phyloP scores from a whole-genome alignment of 2,329 filamentous ascomycete genomes.

The Colletotrichum scovillei region DNA sequence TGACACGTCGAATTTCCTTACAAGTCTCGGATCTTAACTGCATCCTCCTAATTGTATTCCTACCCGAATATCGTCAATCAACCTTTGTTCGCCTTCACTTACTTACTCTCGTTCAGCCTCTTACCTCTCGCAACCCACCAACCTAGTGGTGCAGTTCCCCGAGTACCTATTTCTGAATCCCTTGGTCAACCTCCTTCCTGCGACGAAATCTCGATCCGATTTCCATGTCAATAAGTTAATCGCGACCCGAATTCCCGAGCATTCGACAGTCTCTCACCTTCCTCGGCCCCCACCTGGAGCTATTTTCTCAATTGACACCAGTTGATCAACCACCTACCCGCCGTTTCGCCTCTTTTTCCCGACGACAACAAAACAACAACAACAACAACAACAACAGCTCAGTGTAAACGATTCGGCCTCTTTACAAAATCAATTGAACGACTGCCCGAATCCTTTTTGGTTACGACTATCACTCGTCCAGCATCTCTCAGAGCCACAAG shows the following conservation, averaged over 20 bases:
- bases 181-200: slow-evolving; percentile 19
- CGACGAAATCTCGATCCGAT: not conserved
- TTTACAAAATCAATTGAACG: slow-evolving; percentile 36
- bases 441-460: slow-evolving; percentile 43
- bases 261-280: slow-evolving; percentile 18
- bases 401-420: not conserved
- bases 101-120: slow-evolving; percentile 31
- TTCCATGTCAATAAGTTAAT: slow-evolving; percentile 4
- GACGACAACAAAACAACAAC: slow-evolving; percentile 7
- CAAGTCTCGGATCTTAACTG: slow-evolving; percentile 13
- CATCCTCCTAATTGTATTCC: slow-evolving; percentile 33
- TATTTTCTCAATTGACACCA: slow-evolving; percentile 35
- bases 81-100: not conserved
- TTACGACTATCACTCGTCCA: slow-evolving; percentile 44
- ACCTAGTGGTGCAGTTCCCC: slow-evolving; percentile 5
- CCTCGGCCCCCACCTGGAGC: slow-evolving; percentile 14
- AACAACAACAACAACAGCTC: slow-evolving; percentile 1
- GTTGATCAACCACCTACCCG: slow-evolving; percentile 36
- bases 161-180: not conserved
- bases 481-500: slow-evolving; percentile 40
- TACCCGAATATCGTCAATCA: slow-evolving; percentile 5
- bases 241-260: not conserved
- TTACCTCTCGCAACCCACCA: not conserved
- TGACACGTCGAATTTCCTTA: slow-evolving; percentile 16
- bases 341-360: slow-evolving; percentile 23